Conservation (phyloP, 495 filamentous ascomycete species). For the Xylaria scruposa region DNA sequence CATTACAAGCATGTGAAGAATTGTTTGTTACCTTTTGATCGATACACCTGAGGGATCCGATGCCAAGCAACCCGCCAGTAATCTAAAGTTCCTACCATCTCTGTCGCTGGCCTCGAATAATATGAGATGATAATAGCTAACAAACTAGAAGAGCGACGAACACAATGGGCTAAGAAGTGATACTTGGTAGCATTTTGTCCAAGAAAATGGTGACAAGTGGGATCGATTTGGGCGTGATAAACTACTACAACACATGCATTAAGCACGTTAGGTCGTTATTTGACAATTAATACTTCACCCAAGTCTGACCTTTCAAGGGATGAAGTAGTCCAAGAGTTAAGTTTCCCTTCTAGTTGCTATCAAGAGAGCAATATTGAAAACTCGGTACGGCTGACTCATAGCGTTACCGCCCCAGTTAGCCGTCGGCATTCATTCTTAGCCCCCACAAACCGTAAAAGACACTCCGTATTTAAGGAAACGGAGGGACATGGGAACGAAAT, state of each 20-base stretch:
- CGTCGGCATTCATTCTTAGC: too few species aligned
- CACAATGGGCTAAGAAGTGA: conserved; percentile 4
- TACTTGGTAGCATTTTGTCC: neutral
- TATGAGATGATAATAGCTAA: neutral
- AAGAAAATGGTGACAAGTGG: neutral
- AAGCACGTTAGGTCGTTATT: conserved; percentile 32
- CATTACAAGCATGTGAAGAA: conserved; percentile 1
- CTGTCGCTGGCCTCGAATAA: neutral
- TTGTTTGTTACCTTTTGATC: conserved; percentile 6
- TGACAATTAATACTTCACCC: conserved; percentile 36
- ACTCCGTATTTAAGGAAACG: too few species aligned
- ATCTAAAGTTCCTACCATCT: neutral
- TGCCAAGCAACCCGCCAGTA: neutral
- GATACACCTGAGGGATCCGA: neutral
- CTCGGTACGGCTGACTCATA: too few species aligned
- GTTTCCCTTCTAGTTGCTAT: neutral
- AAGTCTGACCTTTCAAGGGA: conserved; percentile 40
- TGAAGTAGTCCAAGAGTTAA: conserved; percentile 7
- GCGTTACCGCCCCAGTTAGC: too few species aligned
- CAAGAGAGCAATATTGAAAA: neutral
- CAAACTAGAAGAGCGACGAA: neutral
- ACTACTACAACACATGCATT: conserved; percentile 36
- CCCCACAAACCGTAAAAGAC: too few species aligned
- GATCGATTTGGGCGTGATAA: conserved; percentile 38
- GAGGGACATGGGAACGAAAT: too few species aligned